Conservation (phyloP, 2,329 filamentous ascomycete species). For the Penicillium sp. region DNA sequence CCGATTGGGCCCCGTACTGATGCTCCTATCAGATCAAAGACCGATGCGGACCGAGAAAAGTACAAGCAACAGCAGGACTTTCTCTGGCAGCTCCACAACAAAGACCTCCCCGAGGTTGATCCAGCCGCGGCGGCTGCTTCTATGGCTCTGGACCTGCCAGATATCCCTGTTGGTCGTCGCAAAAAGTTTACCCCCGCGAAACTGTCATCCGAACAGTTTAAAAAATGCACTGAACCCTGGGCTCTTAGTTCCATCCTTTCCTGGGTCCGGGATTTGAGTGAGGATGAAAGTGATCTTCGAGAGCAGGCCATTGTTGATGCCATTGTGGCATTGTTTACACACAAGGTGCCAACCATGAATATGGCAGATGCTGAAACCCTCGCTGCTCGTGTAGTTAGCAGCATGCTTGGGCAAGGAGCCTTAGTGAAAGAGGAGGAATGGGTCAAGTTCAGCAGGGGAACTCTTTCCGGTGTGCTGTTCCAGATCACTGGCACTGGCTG, state of each 20-base stretch:
- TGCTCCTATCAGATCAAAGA: slow-evolving; percentile 87
- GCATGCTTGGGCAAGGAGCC: slow-evolving; percentile 77
- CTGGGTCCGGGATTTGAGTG: slow-evolving; percentile 87
- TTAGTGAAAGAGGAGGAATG: slow-evolving; percentile 91
- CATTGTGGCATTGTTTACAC: slow-evolving; percentile 82
- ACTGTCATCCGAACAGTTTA: slow-evolving; percentile 76
- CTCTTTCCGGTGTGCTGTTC: slow-evolving; percentile 85
- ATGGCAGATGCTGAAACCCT: slow-evolving; percentile 92
- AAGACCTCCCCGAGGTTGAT: slow-evolving; percentile 50
- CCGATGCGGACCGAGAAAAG: slow-evolving; percentile 73
- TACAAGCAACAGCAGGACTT: slow-evolving; percentile 56
- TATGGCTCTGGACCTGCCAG: slow-evolving; percentile 77
- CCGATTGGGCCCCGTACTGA: slow-evolving; percentile 76
- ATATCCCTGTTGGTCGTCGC: slow-evolving; percentile 74
- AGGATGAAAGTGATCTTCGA: slow-evolving; percentile 85
- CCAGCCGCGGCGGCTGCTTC: slow-evolving; percentile 42
- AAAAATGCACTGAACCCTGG: slow-evolving; percentile 86
- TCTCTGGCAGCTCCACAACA: slow-evolving; percentile 51
- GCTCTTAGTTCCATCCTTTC: slow-evolving; percentile 81
- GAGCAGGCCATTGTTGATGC: slow-evolving; percentile 83
- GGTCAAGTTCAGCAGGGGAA: slow-evolving; percentile 84
- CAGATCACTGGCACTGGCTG: slow-evolving; percentile 90
- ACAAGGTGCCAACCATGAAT: slow-evolving; percentile 98
- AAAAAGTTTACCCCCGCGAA: slow-evolving; percentile 85
- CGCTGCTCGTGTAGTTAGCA: slow-evolving; percentile 71